phyloP scores from a whole-genome alignment of 768 basidiomycete species.

The Lactarius sanguifluus region DNA sequence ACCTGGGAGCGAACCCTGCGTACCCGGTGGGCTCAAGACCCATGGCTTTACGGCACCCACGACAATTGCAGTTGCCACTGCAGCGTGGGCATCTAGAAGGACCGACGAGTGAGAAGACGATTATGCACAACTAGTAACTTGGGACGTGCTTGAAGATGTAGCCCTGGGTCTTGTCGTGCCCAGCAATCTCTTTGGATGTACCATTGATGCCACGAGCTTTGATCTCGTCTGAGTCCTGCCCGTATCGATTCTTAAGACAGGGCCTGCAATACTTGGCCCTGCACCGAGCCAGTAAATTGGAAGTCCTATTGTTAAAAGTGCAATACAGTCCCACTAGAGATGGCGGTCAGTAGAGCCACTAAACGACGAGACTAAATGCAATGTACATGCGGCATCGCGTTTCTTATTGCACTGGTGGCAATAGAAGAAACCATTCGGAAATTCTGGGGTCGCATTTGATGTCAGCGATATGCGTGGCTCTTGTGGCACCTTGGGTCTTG shows the following conservation, averaged over 20 bases:
- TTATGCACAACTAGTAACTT: conserved; percentile 8
- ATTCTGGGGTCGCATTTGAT: conserved; percentile 33
- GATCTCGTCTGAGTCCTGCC: conserved; percentile 47
- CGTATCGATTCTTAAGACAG: conserved; percentile 71
- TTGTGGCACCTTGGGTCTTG: conserved; percentile 26
- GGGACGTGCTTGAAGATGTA: conserved; percentile 55
- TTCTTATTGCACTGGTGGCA: conserved; percentile 76
- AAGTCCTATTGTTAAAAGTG: conserved; percentile 35
- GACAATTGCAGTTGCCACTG: conserved; percentile 64
- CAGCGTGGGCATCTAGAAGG: conserved; percentile 65
- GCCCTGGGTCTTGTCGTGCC: conserved; percentile 36
- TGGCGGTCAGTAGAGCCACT: conserved; percentile 10
- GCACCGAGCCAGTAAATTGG: conserved; percentile 46
- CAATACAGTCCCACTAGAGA: conserved; percentile 41
- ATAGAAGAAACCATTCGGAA: conserved; percentile 46
- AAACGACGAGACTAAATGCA: neutral
- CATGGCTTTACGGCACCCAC: conserved; percentile 59
- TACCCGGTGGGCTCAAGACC: conserved; percentile 63
- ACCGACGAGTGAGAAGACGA: conserved; percentile 20
- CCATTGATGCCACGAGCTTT: conserved; percentile 31
- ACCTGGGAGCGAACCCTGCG: conserved; percentile 29
- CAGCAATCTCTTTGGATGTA: conserved; percentile 29
- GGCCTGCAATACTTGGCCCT: conserved; percentile 58
- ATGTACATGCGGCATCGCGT: conserved; percentile 51
- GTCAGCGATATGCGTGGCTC: neutral